Evolutionary conservation across 306 rosid species (phyloP).

Genomic region (Abrus pulchellus): DNA sequence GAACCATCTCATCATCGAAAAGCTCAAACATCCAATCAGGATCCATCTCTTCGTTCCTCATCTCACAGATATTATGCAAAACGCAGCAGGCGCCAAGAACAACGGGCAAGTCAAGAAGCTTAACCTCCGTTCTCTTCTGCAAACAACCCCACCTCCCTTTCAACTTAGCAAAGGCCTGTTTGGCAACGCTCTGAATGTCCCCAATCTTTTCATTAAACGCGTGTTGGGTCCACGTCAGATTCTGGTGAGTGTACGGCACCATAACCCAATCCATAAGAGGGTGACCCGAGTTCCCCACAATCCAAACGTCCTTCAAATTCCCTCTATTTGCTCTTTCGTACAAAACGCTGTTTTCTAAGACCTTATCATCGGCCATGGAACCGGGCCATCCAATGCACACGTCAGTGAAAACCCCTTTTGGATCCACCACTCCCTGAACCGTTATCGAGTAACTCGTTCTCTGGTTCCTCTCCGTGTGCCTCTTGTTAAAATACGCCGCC

Average conservation of each 20-base stretch:
- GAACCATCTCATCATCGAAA: conserved; percentile 71
- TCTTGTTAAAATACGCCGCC: conserved; percentile 63
- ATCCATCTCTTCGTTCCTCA: conserved; percentile 65
- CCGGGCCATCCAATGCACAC: conserved; percentile 88
- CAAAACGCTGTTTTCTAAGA: conserved; percentile 71
- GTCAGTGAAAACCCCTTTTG: conserved; percentile 68
- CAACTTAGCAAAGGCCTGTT: conserved; percentile 65
- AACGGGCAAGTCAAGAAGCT: conserved; percentile 76
- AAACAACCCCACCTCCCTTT: conserved; percentile 85
- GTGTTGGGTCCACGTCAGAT: conserved; percentile 79
- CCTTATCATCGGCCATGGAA: conserved; percentile 69
- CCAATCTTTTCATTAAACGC: conserved; percentile 70
- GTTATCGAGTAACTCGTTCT: conserved; percentile 81
- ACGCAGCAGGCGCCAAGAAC: conserved; percentile 90
- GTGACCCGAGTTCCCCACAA: conserved; percentile 71
- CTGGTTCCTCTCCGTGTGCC: conserved; percentile 78
- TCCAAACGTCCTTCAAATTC: conserved; percentile 65
- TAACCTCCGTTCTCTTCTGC: conserved; percentile 85
- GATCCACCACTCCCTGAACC: conserved; percentile 77
- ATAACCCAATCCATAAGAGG: conserved; percentile 75
- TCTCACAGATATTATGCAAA: conserved; percentile 82
- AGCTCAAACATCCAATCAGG: conserved; percentile 51
- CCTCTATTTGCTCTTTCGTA: conserved; percentile 59
- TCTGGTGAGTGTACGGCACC: conserved; percentile 68
- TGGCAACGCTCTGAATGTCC: conserved; percentile 55